These are phyloP conservation scores for Neonectria magnoliae DNA, from an alignment of 2,329 filamentous ascomycete genomes.

Conservation along the genomic window DNA sequence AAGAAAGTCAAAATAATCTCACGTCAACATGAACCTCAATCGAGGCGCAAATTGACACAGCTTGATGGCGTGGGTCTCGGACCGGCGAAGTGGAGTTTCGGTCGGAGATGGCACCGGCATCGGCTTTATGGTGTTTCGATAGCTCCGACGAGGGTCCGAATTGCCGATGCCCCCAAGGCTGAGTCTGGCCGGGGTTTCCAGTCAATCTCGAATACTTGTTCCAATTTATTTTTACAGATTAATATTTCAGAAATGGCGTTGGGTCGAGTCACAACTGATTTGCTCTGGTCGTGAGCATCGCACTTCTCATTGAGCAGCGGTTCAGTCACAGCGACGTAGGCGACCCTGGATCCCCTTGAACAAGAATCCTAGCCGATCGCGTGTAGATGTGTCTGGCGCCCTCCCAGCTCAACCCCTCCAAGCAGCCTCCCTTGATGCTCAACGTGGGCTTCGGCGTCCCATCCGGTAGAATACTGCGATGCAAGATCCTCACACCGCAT, in stretches of 20 bases:
- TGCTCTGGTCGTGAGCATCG: background rate
- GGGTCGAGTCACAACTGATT: background rate
- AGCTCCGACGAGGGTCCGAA: slow-evolving; percentile 27
- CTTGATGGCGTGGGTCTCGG: background rate
- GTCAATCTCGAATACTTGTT: too few relatives aligned
- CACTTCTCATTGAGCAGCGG: background rate
- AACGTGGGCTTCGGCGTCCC: slow-evolving; percentile 50
- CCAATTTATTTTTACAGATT: too few relatives aligned
- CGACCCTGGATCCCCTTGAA: slow-evolving; percentile 46
- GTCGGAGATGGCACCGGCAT: slow-evolving; percentile 30
- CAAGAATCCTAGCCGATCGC: slow-evolving; percentile 54
- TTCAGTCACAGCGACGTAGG: slow-evolving; percentile 3
- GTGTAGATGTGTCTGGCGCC: slow-evolving; percentile 58
- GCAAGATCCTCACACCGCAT: slow-evolving; percentile 60
- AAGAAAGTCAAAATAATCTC: background rate
- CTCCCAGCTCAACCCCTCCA: slow-evolving; percentile 54
- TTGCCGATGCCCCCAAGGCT: slow-evolving; percentile 18
- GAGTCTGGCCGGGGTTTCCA: background rate
- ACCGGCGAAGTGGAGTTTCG: slow-evolving; percentile 18
- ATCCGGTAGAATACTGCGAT: slow-evolving; percentile 52
- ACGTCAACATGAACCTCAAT: background rate
- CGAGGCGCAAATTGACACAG: background rate
- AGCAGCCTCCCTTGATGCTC: slow-evolving; percentile 58
- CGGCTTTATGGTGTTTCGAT: slow-evolving; percentile 28
- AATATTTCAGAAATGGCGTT: too few relatives aligned